These are phyloP conservation scores for Panaeolus papilionaceus DNA, from an alignment of 768 basidiomycete species.

Conservation along the genomic window DNA sequence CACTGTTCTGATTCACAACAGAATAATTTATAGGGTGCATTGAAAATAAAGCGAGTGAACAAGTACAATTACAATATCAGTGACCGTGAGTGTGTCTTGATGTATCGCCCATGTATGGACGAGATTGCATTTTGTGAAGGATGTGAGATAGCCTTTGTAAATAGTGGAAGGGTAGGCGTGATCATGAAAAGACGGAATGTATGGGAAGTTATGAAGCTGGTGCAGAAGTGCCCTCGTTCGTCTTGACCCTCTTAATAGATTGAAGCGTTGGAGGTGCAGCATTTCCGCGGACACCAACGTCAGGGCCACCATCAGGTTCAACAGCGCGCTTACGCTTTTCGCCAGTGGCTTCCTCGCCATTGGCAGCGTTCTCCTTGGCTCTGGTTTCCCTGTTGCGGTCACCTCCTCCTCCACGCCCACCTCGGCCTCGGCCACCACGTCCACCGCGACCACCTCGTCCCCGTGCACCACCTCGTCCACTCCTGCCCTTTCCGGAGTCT, in stretches of 20 bases:
- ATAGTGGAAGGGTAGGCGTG: neutral
- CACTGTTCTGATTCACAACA: conserved; percentile 5
- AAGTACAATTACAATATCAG: conserved; percentile 9
- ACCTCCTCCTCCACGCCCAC: conserved; percentile 42
- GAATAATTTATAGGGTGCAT: neutral
- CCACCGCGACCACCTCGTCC: conserved; percentile 52
- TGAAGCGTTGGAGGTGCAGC: conserved; percentile 58
- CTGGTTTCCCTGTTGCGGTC: conserved; percentile 43
- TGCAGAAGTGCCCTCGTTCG: conserved; percentile 37
- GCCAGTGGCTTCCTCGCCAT: conserved; percentile 55
- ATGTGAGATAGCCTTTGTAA: neutral
- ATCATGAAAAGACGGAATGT: neutral
- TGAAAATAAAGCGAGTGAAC: neutral
- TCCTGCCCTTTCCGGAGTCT: conserved; percentile 30
- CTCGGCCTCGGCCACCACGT: conserved; percentile 47
- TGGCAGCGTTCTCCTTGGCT: conserved; percentile 37
- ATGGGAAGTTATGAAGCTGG: conserved; percentile 24
- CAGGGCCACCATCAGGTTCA: conserved; percentile 80
- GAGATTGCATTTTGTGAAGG: conserved; percentile 1
- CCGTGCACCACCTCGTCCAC: conserved; percentile 38
- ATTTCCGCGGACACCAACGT: conserved; percentile 68
- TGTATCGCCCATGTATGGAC: neutral
- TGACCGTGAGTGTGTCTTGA: conserved; percentile 9
- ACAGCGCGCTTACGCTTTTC: conserved; percentile 81
- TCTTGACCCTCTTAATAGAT: conserved; percentile 52